Conservation (phyloP, 192 early-diverging fungal genomes). For the Linnemannia zychae region DNA sequence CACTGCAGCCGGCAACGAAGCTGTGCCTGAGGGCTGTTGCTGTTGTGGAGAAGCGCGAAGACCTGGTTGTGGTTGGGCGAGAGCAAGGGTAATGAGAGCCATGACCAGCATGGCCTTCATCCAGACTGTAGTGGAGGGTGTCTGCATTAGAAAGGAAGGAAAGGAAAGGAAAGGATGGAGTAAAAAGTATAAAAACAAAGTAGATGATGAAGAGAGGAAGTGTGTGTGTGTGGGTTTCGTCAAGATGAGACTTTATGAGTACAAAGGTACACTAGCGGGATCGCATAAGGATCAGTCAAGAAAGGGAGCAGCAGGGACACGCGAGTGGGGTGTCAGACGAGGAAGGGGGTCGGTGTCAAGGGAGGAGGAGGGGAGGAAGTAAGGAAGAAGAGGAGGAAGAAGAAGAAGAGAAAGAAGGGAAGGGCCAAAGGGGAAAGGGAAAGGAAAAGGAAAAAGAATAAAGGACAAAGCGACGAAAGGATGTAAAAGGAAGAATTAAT, state of each 20-base stretch:
- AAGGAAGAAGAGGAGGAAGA: too few relatives aligned
- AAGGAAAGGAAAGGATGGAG: not conserved
- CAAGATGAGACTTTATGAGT: not conserved
- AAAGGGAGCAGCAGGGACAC: not conserved
- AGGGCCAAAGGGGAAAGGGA: not conserved
- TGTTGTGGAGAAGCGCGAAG: not conserved
- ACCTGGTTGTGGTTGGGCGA: not conserved
- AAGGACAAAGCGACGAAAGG: not conserved
- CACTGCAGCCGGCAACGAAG: not conserved
- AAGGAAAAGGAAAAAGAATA: not conserved
- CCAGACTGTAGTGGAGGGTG: not conserved
- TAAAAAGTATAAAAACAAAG: not conserved
- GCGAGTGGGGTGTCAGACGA: conserved; percentile 2
- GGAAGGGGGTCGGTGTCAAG: not conserved
- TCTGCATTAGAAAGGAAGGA: not conserved
- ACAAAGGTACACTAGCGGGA: not conserved
- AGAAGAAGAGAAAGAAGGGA: not conserved
- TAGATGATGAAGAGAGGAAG: not conserved
- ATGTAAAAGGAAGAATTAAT: not conserved
- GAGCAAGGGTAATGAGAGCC: not conserved
- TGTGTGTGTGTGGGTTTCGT: not conserved
- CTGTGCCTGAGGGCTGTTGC: not conserved
- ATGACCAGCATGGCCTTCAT: not conserved
- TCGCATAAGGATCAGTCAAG: not conserved
- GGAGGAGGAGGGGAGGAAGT: not conserved